Conservation (phyloP, 768 basidiomycete species). For the Lentinus brumalis region DNA sequence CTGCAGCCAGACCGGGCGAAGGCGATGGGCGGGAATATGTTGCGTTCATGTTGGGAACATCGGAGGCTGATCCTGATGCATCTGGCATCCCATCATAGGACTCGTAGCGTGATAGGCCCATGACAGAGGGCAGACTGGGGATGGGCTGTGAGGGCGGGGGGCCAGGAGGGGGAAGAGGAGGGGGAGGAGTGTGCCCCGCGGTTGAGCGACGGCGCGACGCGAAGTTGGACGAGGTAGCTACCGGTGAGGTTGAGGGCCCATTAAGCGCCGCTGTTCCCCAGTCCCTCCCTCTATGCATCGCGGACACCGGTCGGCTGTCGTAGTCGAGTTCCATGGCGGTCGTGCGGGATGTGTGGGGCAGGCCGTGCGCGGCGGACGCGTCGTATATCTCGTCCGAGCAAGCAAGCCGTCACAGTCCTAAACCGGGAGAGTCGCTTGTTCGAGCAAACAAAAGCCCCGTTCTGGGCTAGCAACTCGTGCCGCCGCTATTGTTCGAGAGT, state of each 20-base stretch:
- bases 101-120: slow-evolving; percentile 31
- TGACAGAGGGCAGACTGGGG: slow-evolving; percentile 57
- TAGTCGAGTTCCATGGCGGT: slow-evolving; percentile 28
- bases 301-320: slow-evolving; percentile 28
- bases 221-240: slow-evolving; percentile 29
- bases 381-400: background rate
- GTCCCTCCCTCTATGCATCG: slow-evolving; percentile 27
- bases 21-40: slow-evolving; percentile 37
- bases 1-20: slow-evolving; percentile 56
- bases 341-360: background rate
- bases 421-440: slow-evolving; percentile 23
- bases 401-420: slow-evolving; percentile 15
- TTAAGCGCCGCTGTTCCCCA: slow-evolving; percentile 22
- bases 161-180: slow-evolving; percentile 65
- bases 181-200: slow-evolving; percentile 49
- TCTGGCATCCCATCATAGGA: slow-evolving; percentile 29
- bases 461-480: slow-evolving; percentile 18
- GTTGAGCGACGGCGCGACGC: slow-evolving; percentile 68
- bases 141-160: slow-evolving; percentile 79
- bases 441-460: slow-evolving; percentile 22
- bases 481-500: slow-evolving; percentile 6
- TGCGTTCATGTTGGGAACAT: slow-evolving; percentile 22
- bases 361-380: slow-evolving; percentile 3
- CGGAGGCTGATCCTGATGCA: slow-evolving; percentile 21
- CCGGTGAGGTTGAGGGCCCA: slow-evolving; percentile 15